Conservation (phyloP, 352 stramenopile species). For the Phytophthora cajani region DNA sequence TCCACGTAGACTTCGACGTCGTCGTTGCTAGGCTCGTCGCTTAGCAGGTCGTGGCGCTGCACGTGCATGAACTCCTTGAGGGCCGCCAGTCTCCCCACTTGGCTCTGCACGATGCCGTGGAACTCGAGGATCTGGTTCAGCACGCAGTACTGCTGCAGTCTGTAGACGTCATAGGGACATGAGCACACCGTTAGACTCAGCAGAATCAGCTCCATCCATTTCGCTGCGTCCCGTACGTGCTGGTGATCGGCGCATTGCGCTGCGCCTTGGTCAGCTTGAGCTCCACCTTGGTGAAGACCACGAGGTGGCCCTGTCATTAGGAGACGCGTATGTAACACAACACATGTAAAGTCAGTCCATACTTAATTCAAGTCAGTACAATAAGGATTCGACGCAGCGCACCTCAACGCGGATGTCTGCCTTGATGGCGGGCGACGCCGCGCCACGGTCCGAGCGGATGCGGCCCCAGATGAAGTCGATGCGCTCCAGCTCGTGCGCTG, state of each 20-base stretch:
- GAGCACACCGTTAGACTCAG: slow-evolving; percentile 12
- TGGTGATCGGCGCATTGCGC: slow-evolving; percentile 56
- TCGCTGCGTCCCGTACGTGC: slow-evolving; percentile 44
- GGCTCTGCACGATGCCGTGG: slow-evolving; percentile 68
- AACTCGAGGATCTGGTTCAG: slow-evolving; percentile 89
- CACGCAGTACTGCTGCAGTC: slow-evolving; percentile 83
- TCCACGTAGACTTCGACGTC: slow-evolving; percentile 68
- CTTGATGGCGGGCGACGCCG: slow-evolving; percentile 57
- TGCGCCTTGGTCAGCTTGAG: slow-evolving; percentile 68
- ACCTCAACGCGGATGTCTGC: slow-evolving; percentile 79
- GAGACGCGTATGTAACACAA: slow-evolving; percentile 18
- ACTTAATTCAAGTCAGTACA: slow-evolving; percentile 19
- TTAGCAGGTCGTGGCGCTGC: slow-evolving; percentile 49
- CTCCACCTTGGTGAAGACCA: slow-evolving; percentile 76
- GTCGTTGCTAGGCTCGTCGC: slow-evolving; percentile 45
- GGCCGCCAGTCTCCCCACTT: slow-evolving; percentile 53
- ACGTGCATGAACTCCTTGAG: slow-evolving; percentile 60
- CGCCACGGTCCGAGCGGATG: slow-evolving; percentile 70
- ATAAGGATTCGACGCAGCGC: background rate
- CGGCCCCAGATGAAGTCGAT: slow-evolving; percentile 86
- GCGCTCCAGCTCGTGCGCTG: slow-evolving; percentile 73
- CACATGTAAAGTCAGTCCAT: slow-evolving; percentile 11
- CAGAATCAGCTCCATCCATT: slow-evolving; percentile 4
- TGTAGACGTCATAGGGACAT: slow-evolving; percentile 21
- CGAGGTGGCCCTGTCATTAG: slow-evolving; percentile 66